A percentile compares a stretch with the other conserved stretches of the same genome.
Evolutionary conservation across 2,329 filamentous ascomycete species (phyloP).

Genomic region (Colletotrichum agaves): DNA sequence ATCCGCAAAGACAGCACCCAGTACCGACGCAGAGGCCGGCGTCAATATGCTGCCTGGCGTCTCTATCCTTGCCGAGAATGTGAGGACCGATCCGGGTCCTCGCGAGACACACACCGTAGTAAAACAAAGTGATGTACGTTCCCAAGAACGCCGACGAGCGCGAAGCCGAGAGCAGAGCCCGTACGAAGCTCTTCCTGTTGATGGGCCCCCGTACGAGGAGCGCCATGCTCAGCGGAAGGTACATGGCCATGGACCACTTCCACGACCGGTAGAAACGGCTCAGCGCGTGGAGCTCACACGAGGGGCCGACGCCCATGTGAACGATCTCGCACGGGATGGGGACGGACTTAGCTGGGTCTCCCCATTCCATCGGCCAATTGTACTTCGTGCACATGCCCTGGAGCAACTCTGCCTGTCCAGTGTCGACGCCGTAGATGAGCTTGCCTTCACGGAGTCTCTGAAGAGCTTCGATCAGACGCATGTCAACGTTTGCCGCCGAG

Average conservation of each 20-base stretch:
- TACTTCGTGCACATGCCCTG: conserved; percentile 79
- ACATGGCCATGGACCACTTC: conserved; percentile 79
- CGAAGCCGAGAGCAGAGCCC: conserved; percentile 67
- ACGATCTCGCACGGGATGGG: conserved; percentile 87
- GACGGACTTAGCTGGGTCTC: conserved; percentile 74
- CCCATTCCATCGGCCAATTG: conserved; percentile 74
- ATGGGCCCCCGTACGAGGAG: conserved; percentile 65
- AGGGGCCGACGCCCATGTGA: conserved; percentile 80
- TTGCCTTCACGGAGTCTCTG: conserved; percentile 71
- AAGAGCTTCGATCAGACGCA: conserved; percentile 78
- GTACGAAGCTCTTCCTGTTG: conserved; percentile 53
- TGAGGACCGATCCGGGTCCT: conserved; percentile 79
- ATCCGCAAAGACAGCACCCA: conserved; percentile 82
- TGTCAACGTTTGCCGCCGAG: conserved; percentile 79
- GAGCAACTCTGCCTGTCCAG: conserved; percentile 74
- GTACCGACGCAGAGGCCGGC: conserved; percentile 74
- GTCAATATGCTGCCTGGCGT: conserved; percentile 64
- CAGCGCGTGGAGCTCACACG: conserved; percentile 78
- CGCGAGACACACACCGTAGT: conserved; percentile 84
- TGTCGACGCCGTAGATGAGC: conserved; percentile 79
- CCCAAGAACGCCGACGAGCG: conserved; percentile 83
- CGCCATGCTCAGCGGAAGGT: conserved; percentile 79
- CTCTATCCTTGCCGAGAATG: conserved; percentile 66
- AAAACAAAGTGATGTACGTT: conserved; percentile 81
- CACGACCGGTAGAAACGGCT: conserved; percentile 76